Evolutionary conservation across 2,329 filamentous ascomycete genomes (phyloP).

Genomic region (Diplodia mutila): DNA sequence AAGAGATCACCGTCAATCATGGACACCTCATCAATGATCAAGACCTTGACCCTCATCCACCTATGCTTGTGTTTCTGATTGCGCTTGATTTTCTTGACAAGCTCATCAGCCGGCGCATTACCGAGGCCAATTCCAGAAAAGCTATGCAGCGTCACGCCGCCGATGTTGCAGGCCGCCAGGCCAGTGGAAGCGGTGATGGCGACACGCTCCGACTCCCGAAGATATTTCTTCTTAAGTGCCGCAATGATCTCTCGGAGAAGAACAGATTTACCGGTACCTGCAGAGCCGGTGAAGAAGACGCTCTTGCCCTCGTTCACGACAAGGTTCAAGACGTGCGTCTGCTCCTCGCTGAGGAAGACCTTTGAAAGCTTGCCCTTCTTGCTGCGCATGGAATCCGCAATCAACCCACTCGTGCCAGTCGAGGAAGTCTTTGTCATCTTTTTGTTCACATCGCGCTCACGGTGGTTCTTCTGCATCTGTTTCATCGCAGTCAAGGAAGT

Average conservation of each 20-base stretch:
- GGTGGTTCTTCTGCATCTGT: slow-evolving; percentile 73
- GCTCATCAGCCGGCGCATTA: slow-evolving; percentile 78
- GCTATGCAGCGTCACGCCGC: slow-evolving; percentile 92
- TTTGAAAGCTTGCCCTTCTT: slow-evolving; percentile 52
- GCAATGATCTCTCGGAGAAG: slow-evolving; percentile 89
- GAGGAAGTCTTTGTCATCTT: slow-evolving; percentile 50
- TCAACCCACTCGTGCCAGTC: slow-evolving; percentile 37
- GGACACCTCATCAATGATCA: slow-evolving; percentile 93
- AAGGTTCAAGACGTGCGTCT: slow-evolving; percentile 79
- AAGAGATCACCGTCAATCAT: slow-evolving; percentile 99
- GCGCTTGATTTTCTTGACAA: slow-evolving; percentile 88
- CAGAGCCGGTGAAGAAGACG: slow-evolving; percentile 97
- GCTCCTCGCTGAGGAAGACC: slow-evolving; percentile 82
- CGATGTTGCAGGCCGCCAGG: slow-evolving; percentile 94
- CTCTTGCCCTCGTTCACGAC: slow-evolving; percentile 81
- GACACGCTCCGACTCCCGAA: slow-evolving; percentile 76
- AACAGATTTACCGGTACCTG: slow-evolving; percentile 95
- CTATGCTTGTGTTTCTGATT: slow-evolving; percentile 86
- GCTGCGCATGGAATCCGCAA: slow-evolving; percentile 54
- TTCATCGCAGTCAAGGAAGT: slow-evolving; percentile 74
- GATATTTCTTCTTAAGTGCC: slow-evolving; percentile 75
- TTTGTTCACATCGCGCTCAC: slow-evolving; percentile 66
- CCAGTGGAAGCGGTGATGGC: slow-evolving; percentile 96
- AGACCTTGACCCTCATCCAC: slow-evolving; percentile 84
- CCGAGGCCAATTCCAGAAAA: slow-evolving; percentile 94